Conservation (phyloP, 2,329 filamentous ascomycete species). For the Aquanectria penicillioides region DNA sequence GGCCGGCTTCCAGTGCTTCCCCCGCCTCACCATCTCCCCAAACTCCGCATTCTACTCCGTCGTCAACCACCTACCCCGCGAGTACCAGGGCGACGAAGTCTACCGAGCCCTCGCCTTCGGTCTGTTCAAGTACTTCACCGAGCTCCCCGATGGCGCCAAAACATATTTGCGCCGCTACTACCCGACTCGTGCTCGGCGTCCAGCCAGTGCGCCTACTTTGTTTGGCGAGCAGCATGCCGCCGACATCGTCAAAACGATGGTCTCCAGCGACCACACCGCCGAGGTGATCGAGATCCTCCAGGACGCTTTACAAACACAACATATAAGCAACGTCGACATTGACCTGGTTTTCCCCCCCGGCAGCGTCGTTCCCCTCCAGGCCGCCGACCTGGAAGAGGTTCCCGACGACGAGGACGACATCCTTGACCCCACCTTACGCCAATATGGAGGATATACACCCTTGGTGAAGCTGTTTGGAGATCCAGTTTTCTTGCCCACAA, state of each 20-base stretch:
- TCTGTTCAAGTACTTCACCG: conserved; percentile 92
- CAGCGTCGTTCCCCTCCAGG: conserved; percentile 73
- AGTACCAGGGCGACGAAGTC: conserved; percentile 95
- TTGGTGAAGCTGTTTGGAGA: conserved; percentile 84
- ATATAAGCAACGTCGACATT: conserved; percentile 85
- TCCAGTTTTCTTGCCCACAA: conserved; percentile 86
- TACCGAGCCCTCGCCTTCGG: conserved; percentile 92
- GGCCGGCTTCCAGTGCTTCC: conserved; percentile 89
- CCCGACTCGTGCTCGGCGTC: conserved; percentile 64
- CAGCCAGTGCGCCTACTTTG: conserved; percentile 73
- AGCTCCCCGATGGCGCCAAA: conserved; percentile 83
- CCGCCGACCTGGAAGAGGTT: conserved; percentile 68
- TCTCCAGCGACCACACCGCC: conserved; percentile 78
- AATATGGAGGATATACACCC: conserved; percentile 82
- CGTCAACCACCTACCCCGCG: conserved; percentile 88
- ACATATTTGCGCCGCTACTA: conserved; percentile 71
- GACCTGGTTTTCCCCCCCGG: conserved; percentile 87
- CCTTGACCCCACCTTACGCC: conserved; percentile 69
- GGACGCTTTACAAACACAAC: conserved; percentile 81
- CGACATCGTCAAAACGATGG: conserved; percentile 86
- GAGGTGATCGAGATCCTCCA: conserved; percentile 80
- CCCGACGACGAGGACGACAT: conserved; percentile 73
- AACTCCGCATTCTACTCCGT: conserved; percentile 91
- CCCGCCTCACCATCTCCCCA: conserved; percentile 91
- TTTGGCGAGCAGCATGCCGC: conserved; percentile 95